A percentile compares a stretch with the other conserved stretches of the same genome.
phyloP scores from a whole-genome alignment of 208 protist species.

The Acanthamoeba rhysodes region DNA sequence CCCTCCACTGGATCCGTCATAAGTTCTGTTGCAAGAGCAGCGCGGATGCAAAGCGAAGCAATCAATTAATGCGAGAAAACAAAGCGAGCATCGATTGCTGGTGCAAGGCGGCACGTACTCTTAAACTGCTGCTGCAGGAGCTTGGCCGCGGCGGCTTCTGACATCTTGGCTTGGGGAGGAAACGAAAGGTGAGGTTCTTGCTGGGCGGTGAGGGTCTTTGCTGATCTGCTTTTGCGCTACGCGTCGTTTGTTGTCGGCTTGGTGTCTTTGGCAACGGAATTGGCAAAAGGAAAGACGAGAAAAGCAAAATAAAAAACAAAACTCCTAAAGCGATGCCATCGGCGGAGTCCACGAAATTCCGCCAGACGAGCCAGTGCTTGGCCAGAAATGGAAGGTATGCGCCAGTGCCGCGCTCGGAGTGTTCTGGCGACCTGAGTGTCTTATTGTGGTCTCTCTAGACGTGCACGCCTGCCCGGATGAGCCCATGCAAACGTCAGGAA shows the following conservation, averaged over 20 bases:
- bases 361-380: too few relatives aligned
- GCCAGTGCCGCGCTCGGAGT: too few relatives aligned
- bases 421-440: too few relatives aligned
- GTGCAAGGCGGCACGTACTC: background rate
- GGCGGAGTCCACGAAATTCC: too few relatives aligned
- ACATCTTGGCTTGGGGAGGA: background rate
- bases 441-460: too few relatives aligned
- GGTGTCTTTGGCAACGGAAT: background rate
- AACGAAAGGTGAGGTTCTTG: background rate
- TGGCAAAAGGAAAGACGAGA: too few relatives aligned
- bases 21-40: conserved; percentile 81
- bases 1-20: conserved; percentile 94
- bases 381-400: too few relatives aligned
- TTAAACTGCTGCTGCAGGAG: conserved; percentile 55
- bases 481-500: too few relatives aligned
- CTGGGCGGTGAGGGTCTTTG: background rate
- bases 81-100: background rate
- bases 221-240: too few relatives aligned
- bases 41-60: background rate
- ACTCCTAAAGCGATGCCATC: too few relatives aligned
- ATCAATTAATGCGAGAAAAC: background rate
- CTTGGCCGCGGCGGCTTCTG: background rate
- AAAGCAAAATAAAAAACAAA: too few relatives aligned
- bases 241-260: background rate
- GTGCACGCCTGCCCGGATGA: too few relatives aligned